Base-by-base conservation (phyloP, 805 yeast species). In the Debaryomyces hansenii region DNA sequence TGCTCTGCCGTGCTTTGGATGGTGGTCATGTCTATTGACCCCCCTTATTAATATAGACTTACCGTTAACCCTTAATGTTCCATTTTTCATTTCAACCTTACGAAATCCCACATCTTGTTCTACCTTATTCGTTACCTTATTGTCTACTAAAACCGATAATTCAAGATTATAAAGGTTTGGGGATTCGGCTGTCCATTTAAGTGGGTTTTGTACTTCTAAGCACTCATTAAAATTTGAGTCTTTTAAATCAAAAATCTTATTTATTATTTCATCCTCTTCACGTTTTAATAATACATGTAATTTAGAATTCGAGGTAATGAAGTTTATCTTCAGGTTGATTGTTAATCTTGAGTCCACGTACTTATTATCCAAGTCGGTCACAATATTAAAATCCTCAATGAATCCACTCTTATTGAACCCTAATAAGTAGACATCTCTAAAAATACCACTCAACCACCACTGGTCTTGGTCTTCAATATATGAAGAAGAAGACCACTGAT, bases 391-490 rank as follows among this genome's bases (percentile, higher is more conserved):
- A 44, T 66, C 64, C 42, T 63, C 62, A 37, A 67, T 57, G 41
- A 57, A 57, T 15, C 64, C 66, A 18, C 33, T n/a, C n/a, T 46
- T 50, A 29, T 48, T 40, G 46, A 56, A 62, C 2, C 58, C 54
- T 15, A 66, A 48, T 10, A 65, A 38, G 36, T 59, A 56, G 4
- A 68, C 73, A 51, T 68, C 72, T 38, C 73, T 55, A 52, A 62
- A 68, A 7, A 68, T 68, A 12, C 73, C 73, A 34, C 70, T 64
- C 32, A 68, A 47, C 70, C 72, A 66, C 70, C 72, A 68, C 53
- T 64, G 70, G 48, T 68, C 73, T 49, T 68, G 73, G 47, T 67
- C 73, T 46, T 66, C 71, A 32, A 66, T 58, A 44, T 64, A 65
- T 24, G 63, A 47, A 4, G 67, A 65, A 29, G 58, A 59, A 9